Evolutionary conservation across 176 grass and related monocot species (phyloP).

Genomic region (Lolium multiflorum): DNA sequence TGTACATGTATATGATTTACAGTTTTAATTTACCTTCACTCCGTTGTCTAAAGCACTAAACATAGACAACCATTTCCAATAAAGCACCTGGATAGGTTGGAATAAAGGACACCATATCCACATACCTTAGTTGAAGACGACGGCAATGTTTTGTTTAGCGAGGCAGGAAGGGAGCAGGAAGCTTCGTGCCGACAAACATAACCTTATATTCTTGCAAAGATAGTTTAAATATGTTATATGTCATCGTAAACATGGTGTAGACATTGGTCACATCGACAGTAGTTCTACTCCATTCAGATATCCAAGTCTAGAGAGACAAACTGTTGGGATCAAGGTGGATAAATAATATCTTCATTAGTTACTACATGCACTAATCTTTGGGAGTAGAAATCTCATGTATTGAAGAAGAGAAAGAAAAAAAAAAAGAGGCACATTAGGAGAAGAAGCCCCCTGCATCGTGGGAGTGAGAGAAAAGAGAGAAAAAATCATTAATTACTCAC

Average conservation of each 20-base stretch:
- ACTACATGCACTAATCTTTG: too few relatives aligned
- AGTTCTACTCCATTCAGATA: neutral
- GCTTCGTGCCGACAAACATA: conserved; percentile 36
- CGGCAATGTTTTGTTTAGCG: conserved; percentile 7
- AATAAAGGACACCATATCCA: neutral
- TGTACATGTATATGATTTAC: neutral
- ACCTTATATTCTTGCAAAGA: neutral
- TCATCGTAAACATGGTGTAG: conserved; percentile 23
- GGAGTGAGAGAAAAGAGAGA: too few relatives aligned
- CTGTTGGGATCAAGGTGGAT: too few relatives aligned
- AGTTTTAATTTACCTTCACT: neutral
- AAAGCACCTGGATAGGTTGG: conserved; percentile 9
- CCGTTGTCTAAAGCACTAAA: neutral
- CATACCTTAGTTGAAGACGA: neutral
- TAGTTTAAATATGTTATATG: neutral
- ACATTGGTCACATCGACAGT: neutral
- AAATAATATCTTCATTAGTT: too few relatives aligned
- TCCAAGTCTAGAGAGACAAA: too few relatives aligned
- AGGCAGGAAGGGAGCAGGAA: conserved; percentile 32
- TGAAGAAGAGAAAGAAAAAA: too few relatives aligned
- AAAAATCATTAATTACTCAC: too few relatives aligned
- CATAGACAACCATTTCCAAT: too few relatives aligned
- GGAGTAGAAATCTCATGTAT: too few relatives aligned
- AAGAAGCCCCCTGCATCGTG: too few relatives aligned
- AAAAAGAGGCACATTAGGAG: too few relatives aligned